Evolutionary conservation across 257 asterid genomes (phyloP), one percentile per base, ranked within the genome.

Genomic region (Craterostigma plantagineum): DNA sequence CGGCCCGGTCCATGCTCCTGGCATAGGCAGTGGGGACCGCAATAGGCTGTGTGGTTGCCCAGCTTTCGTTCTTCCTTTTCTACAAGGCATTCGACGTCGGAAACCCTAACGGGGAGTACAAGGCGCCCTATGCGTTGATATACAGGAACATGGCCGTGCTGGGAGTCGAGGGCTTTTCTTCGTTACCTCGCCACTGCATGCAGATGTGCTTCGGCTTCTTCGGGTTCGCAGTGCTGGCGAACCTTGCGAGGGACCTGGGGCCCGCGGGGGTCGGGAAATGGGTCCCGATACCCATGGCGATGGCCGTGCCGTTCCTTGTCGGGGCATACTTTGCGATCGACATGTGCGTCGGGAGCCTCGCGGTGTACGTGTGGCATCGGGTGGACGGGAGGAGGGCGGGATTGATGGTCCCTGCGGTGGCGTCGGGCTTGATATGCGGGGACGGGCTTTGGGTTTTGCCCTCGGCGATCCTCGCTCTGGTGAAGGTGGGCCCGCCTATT

Each of bases 391-490:
- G 37, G 36, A 63, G 35, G 57, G 79, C 72, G 0, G 14, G 44
- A 7, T 36, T 60, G 41, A 60, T 70, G 75, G 40, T 66, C 7
- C 79, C 79, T 0, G 79, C 71, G 0, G 71, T 63, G 4, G 78
- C 78, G 0, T 70, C 78, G 34, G 74, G 78, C 37, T 52, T 70
- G 50, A 70, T 70, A 3, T 66, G 78, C 34, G 78, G 78, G 9
- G 78, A 66, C 13, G 78, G 78, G 4, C 34, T 70, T 16, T 66
- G 78, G 78, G 56, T 70, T 59, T 55, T 70, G 8, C 74, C 74
- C 5, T 66, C 71, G 0, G 60, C 71, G 9, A 56, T 66, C 48
- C 78, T 70, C 14, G 71, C 71, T 10, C 16, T 66, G 16, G 71
- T 65, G 18, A 70, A 60, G 71, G 35, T 66, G 14, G 57, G 36